Base-by-base conservation (phyloP, 2,329 filamentous ascomycete genomes). In the Knufia petricola region DNA sequence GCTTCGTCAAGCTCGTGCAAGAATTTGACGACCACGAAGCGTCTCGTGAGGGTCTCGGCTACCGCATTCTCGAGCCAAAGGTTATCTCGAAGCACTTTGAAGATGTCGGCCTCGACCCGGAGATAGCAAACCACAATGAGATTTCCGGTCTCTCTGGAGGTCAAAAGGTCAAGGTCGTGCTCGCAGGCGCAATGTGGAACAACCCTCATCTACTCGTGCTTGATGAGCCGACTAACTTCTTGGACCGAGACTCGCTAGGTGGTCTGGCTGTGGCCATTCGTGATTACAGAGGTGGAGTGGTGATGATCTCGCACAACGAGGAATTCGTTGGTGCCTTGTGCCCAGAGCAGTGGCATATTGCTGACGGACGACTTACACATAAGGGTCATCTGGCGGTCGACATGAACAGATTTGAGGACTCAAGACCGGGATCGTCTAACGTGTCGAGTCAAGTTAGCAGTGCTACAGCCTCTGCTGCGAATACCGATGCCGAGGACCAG, bases 301-400 rank as follows among this genome's bases (percentile, higher is more conserved):
- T 98, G 56, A 94, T 98, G 82, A 98, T 98, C 69, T 95, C 89
- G 53, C 92, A 98, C 72, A 96, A 98, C 78, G 89, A 96, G 64
- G 92, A 98, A 68, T 98, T 98, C 62, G 89, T 98, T 45, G 89
- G 90, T 51, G 90, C 90, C 2, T 81, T 98, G 9, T 92, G 92
- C 69, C 86, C 85, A 3, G 94, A 98, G 73, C 89, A 96, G 69
- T 94, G 92, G 86, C 85, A 94, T 68, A 87, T 98, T 56, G 82
- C 80, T 48, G 87, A 90, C 60, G 92, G 92, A 1, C 82, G 84
- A 43, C 83, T 98, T 52, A 85, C 87, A 2, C 83, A 89, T 69
- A 87, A 87, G 64, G 87, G 87, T 59, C 80, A 82, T 64, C 71
- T 82, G 1, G 82, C 86, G 50, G 75, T 94, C 55, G 74, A 78